These are phyloP conservation scores for Podosphaera xanthii DNA, from an alignment of 2,329 filamentous ascomycete species.

Conservation along the genomic window DNA sequence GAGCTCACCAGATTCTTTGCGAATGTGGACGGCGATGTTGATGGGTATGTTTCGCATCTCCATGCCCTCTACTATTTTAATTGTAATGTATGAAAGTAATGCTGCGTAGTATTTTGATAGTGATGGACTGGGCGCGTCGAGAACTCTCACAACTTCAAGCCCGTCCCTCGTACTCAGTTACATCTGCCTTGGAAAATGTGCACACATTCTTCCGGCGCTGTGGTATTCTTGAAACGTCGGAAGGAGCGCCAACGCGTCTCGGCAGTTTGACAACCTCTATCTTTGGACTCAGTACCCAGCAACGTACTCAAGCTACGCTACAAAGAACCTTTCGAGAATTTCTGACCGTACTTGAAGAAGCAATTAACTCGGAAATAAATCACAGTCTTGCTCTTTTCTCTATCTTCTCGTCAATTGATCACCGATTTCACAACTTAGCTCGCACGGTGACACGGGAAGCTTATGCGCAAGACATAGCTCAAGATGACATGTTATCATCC, in stretches of 20 bases:
- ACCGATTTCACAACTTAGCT: constrained; percentile 72
- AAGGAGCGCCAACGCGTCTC: constrained; percentile 39
- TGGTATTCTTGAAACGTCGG: constrained; percentile 32
- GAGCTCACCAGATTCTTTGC: constrained; percentile 85
- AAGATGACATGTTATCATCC: constrained; percentile 59
- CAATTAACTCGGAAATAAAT: constrained; percentile 63
- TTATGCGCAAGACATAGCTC: constrained; percentile 54
- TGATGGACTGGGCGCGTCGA: constrained; percentile 88
- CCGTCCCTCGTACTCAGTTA: constrained; percentile 37
- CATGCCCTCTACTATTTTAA: not conserved
- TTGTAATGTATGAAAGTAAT: not conserved
- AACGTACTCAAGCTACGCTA: constrained; percentile 58
- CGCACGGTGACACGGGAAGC: constrained; percentile 68
- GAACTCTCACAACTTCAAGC: constrained; percentile 51
- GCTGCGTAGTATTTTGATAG: constrained; percentile 41
- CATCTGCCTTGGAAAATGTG: constrained; percentile 59
- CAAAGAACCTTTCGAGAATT: constrained; percentile 80
- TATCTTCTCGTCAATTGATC: constrained; percentile 80
- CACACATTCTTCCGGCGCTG: constrained; percentile 50
- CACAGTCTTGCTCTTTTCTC: constrained; percentile 62
- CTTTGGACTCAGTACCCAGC: constrained; percentile 59
- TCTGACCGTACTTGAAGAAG: constrained; percentile 66
- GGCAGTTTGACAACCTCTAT: constrained; percentile 47
- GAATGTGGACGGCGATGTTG: constrained; percentile 79
- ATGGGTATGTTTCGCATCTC: constrained; percentile 30